phyloP scores from a whole-genome alignment of 78 protist genomes.

The Monosiga brevicollis region DNA sequence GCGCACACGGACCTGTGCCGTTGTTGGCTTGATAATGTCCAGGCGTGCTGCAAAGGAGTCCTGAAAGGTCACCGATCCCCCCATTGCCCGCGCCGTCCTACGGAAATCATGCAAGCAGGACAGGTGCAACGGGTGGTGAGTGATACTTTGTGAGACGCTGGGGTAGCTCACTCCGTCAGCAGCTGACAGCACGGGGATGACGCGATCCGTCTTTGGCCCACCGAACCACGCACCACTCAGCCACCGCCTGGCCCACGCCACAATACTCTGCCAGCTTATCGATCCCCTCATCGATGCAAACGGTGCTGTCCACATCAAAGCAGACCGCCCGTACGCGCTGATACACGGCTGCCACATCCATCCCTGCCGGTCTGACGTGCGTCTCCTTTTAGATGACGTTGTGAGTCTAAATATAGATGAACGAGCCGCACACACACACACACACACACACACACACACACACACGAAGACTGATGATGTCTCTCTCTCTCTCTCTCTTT shows the following conservation, averaged over 20 bases:
- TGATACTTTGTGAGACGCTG: background rate
- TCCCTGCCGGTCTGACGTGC: no score
- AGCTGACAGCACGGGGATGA: background rate
- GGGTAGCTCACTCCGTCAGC: background rate
- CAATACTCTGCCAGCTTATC: conserved; percentile 32
- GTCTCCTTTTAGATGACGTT: no score
- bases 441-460: no score
- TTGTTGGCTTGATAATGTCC: conserved; percentile 36
- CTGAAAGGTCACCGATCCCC: conserved; percentile 22
- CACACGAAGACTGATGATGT: no score
- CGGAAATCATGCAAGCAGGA: background rate
- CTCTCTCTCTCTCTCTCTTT: no score
- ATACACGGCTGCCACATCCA: no score
- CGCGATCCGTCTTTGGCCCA: background rate
- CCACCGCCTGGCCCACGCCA: conserved; percentile 38
- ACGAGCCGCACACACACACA: no score
- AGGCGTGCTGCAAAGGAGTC: conserved; percentile 32
- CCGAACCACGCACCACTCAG: conserved; percentile 12
- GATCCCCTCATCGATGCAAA: conserved; percentile 33
- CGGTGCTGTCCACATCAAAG: conserved; percentile 53
- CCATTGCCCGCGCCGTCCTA: conserved; percentile 34
- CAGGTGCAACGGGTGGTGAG: background rate
- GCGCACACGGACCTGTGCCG: background rate
- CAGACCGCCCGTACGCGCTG: no score
- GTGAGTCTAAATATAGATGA: no score